Conservation (phyloP, 163 green algal genomes). For the Volvox carteri region DNA sequence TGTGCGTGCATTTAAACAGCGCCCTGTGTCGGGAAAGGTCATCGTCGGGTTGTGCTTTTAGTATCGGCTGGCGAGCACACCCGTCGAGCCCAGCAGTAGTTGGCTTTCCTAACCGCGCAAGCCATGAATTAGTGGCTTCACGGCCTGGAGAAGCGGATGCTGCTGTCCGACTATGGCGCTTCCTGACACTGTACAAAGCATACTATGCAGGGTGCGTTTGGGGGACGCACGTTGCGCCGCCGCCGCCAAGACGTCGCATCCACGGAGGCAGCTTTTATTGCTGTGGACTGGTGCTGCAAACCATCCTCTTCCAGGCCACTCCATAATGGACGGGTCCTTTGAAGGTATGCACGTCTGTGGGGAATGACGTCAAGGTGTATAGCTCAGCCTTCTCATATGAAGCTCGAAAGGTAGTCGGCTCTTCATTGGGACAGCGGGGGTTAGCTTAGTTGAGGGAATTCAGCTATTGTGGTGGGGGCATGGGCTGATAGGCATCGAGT, state of each 20-base stretch:
- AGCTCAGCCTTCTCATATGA: not conserved
- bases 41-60: not conserved
- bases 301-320: not conserved
- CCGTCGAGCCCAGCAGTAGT: not conserved
- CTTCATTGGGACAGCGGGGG: not conserved
- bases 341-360: not conserved
- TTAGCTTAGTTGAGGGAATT: not conserved
- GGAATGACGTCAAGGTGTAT: not conserved
- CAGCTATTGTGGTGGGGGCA: not conserved
- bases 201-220: not conserved
- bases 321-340: not conserved
- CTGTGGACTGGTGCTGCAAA: not conserved
- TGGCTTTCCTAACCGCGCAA: not conserved
- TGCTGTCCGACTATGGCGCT: not conserved
- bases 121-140: conserved; percentile 30
- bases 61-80: not conserved
- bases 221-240: not conserved
- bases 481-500: not conserved
- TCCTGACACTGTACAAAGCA: conserved; percentile 24
- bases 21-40: not conserved
- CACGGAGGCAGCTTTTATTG: not conserved
- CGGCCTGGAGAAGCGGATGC: not conserved
- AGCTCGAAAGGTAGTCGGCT: not conserved
- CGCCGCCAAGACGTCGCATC: not conserved
- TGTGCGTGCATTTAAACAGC: conserved; percentile 12